Evolutionary conservation across 257 asterid genomes (phyloP).

Genomic region (Nicotiana sylvestris): DNA sequence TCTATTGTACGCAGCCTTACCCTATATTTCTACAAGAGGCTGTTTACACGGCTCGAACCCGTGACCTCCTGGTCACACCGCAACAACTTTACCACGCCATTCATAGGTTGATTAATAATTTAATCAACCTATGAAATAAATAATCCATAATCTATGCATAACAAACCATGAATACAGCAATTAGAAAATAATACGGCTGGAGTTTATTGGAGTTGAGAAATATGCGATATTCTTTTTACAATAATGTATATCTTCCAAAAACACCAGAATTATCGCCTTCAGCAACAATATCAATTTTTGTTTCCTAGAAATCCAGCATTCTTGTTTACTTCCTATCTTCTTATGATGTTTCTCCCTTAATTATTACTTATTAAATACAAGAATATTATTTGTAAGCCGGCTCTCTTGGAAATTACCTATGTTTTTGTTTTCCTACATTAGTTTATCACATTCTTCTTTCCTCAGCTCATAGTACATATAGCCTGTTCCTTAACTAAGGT

Average conservation of each 20-base stretch:
- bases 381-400: background rate
- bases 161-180: background rate
- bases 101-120: background rate
- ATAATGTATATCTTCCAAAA: background rate
- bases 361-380: background rate
- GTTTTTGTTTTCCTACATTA: background rate
- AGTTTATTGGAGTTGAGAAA: background rate
- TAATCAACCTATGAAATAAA: background rate
- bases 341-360: background rate
- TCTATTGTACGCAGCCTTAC: too few species aligned
- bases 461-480: background rate
- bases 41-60: too few species aligned
- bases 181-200: background rate
- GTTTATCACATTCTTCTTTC: background rate
- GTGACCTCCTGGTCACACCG: too few species aligned
- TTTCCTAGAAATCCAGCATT: background rate
- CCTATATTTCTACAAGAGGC: too few species aligned
- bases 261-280: slow-evolving; percentile 8
- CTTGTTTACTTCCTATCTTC: background rate
- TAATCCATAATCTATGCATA: background rate
- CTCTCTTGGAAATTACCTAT: background rate
- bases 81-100: too few species aligned
- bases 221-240: background rate
- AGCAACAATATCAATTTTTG: background rate
- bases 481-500: background rate